Base-by-base conservation (phyloP, 1,284 basidiomycete genomes). In the Cystobasidium pallidum region DNA sequence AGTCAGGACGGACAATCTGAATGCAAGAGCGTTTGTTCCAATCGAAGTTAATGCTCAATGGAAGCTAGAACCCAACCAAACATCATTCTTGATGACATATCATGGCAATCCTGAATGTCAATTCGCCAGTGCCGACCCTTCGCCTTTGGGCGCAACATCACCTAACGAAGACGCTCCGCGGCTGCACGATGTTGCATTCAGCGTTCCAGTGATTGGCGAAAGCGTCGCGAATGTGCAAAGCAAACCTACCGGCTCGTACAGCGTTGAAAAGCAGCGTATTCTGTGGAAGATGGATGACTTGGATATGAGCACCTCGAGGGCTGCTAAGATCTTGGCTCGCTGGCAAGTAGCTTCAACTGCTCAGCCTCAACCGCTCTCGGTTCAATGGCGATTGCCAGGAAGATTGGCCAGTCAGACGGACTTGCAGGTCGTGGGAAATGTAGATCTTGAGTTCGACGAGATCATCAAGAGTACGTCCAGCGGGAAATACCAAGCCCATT, bases 51-150 rank as follows among this genome's bases (percentile, higher is more conserved):
- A 82, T 63, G 82, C 85, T 0, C 82, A 83, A 11, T 86, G 85
- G 84, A 81, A 83, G 65, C 81, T 81, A 72, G 83, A 84, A 72
- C 78, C 82, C 21, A 81, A 81, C 32, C 84, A 84, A 66, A 84
- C 84, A 3, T 81, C 83, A 36, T 81, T 85, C 77, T 82, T 86
- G 63, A 76, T 85, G 67, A 81, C 79, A 62, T 85, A 85, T 75
- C 72, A 77, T 2, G 70, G 76, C 30, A 82, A 82, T 66, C 45
- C 79, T 1, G 62, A 52, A 11, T 78, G 73, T 49, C 43, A 34
- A 45, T 68, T 76, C 52, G 54, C 57, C 17, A n/a, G 28, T 30
- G 62, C 36, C 39, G 72, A 66, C 21, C 21, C 51, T 0, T 68
- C 73, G 30, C 75, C 77, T 0, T 77, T 76, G 26, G 75, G 73